Evolutionary conservation across 2,329 filamentous ascomycete species (phyloP), one percentile per base, ranked within the genome.

Genomic region (Hypoxylon sp.): DNA sequence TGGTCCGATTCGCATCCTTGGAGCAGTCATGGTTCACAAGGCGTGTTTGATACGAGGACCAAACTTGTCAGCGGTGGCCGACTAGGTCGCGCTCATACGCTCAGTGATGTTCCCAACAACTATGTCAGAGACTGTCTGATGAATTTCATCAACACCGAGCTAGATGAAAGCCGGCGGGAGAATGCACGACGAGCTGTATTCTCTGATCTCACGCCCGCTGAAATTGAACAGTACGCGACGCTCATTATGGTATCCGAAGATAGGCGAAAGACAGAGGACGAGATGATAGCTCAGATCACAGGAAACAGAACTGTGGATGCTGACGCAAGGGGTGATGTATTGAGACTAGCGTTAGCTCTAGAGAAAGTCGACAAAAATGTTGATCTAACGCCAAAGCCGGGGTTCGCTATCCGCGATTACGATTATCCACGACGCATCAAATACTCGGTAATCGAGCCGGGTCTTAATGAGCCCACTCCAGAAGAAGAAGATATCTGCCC

Each of bases 41-140:
- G 36, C 5, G 32, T 61, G 36, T 13, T 13, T 2, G 10, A 7
- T 25, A 5, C 5, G 11, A 10, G 49, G 5, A 30, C 10, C 9
- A 38, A 52, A 2, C 25, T 34, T 38, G 62, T 70, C n/a, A 51
- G 9, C 6, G 48, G 45, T 17, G 69, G 66, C 13, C 56, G 69
- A 23, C 60, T 71, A 3, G 67, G 66, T 43, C 63, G 63, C 14
- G 41, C 65, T 30, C 69, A 71, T 41, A 69, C 48, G 50, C 63
- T 71, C 2, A 36, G n/a, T 30, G 69, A 71, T 11, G 63, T 69
- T 6, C 69, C 69, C 1, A 71, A 69, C 23, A 34, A 63, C 28
- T 63, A 48, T 21, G 66, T 69, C 19, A 30, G 67, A 56, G 69
- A 71, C 32, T 28, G 46, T 14, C 21, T 71, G 25, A 63, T 71